Conservation (phyloP, 768 basidiomycete species). For the Dendrothele bispora region DNA sequence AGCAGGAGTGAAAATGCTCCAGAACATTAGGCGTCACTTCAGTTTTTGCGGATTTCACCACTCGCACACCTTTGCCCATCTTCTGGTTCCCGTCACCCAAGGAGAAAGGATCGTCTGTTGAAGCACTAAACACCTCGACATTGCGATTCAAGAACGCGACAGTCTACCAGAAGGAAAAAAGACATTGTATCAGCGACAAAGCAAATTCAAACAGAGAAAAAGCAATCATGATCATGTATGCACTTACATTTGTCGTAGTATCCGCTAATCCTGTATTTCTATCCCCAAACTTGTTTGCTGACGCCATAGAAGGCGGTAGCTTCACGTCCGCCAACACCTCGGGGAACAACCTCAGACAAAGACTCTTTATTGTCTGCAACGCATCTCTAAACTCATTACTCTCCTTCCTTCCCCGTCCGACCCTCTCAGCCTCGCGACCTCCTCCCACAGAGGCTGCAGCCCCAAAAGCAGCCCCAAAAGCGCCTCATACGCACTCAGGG, state of each 20-base stretch:
- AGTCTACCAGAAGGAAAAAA: slow-evolving; percentile 40
- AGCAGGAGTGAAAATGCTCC: no score
- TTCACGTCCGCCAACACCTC: slow-evolving; percentile 83
- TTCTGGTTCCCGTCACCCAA: slow-evolving; percentile 91
- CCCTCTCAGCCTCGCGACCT: slow-evolving; percentile 53
- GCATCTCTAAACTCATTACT: slow-evolving; percentile 75
- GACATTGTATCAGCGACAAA: slow-evolving; percentile 54
- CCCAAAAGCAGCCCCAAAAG: no score
- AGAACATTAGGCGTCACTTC: no score
- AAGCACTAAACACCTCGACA: slow-evolving; percentile 69
- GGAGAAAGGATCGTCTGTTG: slow-evolving; percentile 60
- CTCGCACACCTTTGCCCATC: slow-evolving; percentile 81
- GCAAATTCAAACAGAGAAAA: slow-evolving; percentile 47
- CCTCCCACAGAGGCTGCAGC: slow-evolving; percentile 67
- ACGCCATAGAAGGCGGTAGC: slow-evolving; percentile 47
- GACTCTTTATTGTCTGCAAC: slow-evolving; percentile 57
- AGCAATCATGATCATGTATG: no score
- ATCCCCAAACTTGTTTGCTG: slow-evolving; percentile 49
- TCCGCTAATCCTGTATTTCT: slow-evolving; percentile 52
- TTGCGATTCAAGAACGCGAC: slow-evolving; percentile 68
- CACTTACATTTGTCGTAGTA: slow-evolving; percentile 1
- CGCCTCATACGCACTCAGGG: slow-evolving; percentile 66
- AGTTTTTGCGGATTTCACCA: slow-evolving; percentile 47
- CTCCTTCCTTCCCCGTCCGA: slow-evolving; percentile 41
- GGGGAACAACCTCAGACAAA: slow-evolving; percentile 81